Evolutionary conservation across 495 filamentous ascomycete genomes (phyloP).

Genomic region (Glonium stellatum): DNA sequence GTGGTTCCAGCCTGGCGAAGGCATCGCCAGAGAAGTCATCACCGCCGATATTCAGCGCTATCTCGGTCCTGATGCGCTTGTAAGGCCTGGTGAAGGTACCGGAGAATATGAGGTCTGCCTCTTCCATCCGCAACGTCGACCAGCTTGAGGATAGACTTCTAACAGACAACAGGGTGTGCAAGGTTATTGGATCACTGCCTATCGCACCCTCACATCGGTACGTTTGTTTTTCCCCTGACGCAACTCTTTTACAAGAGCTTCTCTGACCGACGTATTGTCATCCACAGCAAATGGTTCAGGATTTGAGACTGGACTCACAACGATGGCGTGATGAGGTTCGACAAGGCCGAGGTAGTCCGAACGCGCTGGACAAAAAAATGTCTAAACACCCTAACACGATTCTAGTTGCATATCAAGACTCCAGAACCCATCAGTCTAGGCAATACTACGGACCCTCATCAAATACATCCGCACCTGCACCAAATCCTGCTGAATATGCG

Average conservation of each 20-base stretch:
- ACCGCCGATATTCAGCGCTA: slow-evolving; percentile 93
- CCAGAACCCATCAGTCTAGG: slow-evolving; percentile 44
- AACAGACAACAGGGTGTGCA: slow-evolving; percentile 51
- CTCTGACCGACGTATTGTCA: neutral
- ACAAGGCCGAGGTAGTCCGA: slow-evolving; percentile 59
- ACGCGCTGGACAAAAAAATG: slow-evolving; percentile 42
- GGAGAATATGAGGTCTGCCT: slow-evolving; percentile 21
- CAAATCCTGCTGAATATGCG: too few relatives aligned
- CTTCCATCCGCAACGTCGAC: slow-evolving; percentile 10
- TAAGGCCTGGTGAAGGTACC: slow-evolving; percentile 60
- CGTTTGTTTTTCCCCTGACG: slow-evolving; percentile 32
- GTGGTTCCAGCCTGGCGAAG: slow-evolving; percentile 74
- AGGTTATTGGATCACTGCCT: slow-evolving; percentile 82
- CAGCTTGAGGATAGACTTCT: slow-evolving; percentile 25
- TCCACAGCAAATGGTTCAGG: slow-evolving; percentile 75
- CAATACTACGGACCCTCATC: slow-evolving; percentile 42
- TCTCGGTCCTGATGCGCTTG: slow-evolving; percentile 83
- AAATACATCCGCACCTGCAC: neutral
- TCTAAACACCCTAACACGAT: slow-evolving; percentile 35
- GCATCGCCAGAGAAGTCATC: slow-evolving; percentile 90
- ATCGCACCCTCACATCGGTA: slow-evolving; percentile 80
- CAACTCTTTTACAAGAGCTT: slow-evolving; percentile 23
- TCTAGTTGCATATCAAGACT: slow-evolving; percentile 47
- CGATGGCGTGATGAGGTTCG: slow-evolving; percentile 53
- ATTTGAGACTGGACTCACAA: slow-evolving; percentile 73